A percentile compares a stretch with the other conserved stretches of the same genome.
These are phyloP conservation scores for Penicillium sp. DNA, from an alignment of 2,329 filamentous ascomycete genomes.

Conservation along the genomic window DNA sequence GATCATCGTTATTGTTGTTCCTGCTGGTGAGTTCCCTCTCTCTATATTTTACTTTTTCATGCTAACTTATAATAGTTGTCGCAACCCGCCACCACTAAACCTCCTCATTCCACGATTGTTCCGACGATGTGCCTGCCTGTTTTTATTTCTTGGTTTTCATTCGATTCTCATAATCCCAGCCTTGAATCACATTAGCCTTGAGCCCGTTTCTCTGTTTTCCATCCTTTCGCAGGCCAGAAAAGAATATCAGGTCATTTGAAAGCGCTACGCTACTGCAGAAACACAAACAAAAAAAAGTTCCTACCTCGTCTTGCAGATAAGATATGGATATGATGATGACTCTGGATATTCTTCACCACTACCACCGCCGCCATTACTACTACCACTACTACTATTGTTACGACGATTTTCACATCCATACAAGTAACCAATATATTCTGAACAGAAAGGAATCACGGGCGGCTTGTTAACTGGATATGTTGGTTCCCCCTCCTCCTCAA, in stretches of 20 bases:
- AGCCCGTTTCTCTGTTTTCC: not conserved
- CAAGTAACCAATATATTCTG: constrained; percentile 6
- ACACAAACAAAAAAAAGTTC: not conserved
- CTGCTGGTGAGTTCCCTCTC: constrained; percentile 59
- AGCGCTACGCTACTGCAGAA: not conserved
- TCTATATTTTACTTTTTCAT: not conserved
- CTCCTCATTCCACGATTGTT: constrained; percentile 23
- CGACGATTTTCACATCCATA: not conserved
- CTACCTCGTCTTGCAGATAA: constrained; percentile 1
- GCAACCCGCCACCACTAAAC: constrained; percentile 41
- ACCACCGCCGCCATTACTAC: not conserved
- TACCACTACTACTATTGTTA: not conserved
- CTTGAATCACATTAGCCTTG: constrained; percentile 21
- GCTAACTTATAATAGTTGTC: constrained; percentile 32
- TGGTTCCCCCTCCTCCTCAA: constrained; percentile 3
- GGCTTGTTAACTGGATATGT: constrained; percentile 21
- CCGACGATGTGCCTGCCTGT: constrained; percentile 29
- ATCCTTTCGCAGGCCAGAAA: constrained; percentile 16
- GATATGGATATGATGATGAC: constrained; percentile 3
- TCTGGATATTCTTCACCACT: not conserved
- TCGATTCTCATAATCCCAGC: constrained; percentile 5
- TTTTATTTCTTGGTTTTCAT: constrained; percentile 32
- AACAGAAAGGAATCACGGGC: not conserved
- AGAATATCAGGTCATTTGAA: constrained; percentile 4
- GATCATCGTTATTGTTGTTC: constrained; percentile 90